Percentiles rank a stretch among this genome's conserved stretches.
These are phyloP conservation scores for Penicillium sp. DNA, from an alignment of 2,329 filamentous ascomycete genomes.

Conservation along the genomic window DNA sequence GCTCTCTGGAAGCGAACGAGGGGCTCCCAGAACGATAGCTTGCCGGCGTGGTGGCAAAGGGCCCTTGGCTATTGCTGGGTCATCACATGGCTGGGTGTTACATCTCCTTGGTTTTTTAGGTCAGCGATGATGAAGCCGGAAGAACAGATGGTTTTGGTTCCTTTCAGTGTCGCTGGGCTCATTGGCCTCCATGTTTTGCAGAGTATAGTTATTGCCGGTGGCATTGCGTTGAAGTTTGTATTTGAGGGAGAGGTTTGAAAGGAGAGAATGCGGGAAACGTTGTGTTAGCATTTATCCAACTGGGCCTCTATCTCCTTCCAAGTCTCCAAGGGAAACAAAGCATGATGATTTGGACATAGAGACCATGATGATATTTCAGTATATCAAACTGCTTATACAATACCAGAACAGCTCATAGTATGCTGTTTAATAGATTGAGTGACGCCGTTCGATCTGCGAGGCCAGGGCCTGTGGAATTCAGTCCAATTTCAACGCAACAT, in stretches of 20 bases:
- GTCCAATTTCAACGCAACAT: no score
- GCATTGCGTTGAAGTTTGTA: not conserved
- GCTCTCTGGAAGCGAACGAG: constrained; percentile 15
- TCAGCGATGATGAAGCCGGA: not conserved
- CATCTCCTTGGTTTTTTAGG: constrained; percentile 18
- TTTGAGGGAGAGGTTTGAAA: not conserved
- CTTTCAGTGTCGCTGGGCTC: not conserved
- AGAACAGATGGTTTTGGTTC: not conserved
- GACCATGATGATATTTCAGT: no score
- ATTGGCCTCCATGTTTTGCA: not conserved
- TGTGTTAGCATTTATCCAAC: not conserved
- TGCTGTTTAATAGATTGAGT: no score
- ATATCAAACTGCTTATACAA: no score
- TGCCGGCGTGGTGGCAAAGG: constrained; percentile 8
- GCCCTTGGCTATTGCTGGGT: constrained; percentile 13
- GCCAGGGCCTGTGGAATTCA: no score
- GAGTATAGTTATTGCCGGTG: not conserved
- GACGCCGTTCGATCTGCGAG: no score
- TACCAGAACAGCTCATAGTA: no score
- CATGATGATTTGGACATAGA: no score
- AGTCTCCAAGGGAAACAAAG: no score
- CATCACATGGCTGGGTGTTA: constrained; percentile 14
- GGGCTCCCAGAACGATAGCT: not conserved
- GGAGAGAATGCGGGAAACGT: not conserved
- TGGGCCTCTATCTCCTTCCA: not conserved